Conservation (phyloP, 352 stramenopile species). For the Globisporangium yorkense region DNA sequence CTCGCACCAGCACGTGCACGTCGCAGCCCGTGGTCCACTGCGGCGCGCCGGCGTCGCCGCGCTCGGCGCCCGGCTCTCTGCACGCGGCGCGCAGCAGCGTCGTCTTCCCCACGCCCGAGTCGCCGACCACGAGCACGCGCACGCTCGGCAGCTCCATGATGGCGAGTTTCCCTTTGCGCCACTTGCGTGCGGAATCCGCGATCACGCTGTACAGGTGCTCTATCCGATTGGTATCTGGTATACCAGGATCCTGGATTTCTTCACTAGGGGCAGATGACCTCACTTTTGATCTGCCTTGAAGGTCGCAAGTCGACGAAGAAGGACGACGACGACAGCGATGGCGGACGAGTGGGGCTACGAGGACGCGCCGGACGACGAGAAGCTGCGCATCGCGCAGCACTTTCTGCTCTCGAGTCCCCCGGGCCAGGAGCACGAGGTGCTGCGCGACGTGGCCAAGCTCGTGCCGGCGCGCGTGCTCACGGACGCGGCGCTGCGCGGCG, state of each 20-base stretch:
- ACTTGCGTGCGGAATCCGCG: neutral
- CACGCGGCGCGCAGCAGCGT: slow-evolving; percentile 64
- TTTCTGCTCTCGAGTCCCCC: slow-evolving; percentile 88
- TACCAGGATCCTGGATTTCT: neutral
- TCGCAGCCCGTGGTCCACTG: slow-evolving; percentile 81
- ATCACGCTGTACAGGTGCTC: neutral
- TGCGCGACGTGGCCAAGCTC: slow-evolving; percentile 82
- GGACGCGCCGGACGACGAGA: slow-evolving; percentile 82
- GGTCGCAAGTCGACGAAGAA: neutral
- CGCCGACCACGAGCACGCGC: slow-evolving; percentile 75
- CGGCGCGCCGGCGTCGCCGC: neutral
- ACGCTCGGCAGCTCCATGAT: slow-evolving; percentile 70
- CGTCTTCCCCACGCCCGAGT: slow-evolving; percentile 85
- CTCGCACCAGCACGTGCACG: slow-evolving; percentile 59
- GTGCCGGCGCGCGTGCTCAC: slow-evolving; percentile 64
- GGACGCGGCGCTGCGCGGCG: slow-evolving; percentile 59
- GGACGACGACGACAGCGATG: slow-evolving; percentile 22
- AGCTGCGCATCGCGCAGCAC: slow-evolving; percentile 85
- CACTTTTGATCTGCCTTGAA: neutral
- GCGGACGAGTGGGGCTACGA: slow-evolving; percentile 60
- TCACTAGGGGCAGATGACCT: neutral
- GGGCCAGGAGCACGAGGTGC: slow-evolving; percentile 85
- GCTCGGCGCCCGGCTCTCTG: slow-evolving; percentile 16
- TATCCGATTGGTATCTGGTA: neutral
- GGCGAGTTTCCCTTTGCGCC: neutral